Evolutionary conservation across 305 asterid species (phyloP).

Genomic region (Solanum hybrid): DNA sequence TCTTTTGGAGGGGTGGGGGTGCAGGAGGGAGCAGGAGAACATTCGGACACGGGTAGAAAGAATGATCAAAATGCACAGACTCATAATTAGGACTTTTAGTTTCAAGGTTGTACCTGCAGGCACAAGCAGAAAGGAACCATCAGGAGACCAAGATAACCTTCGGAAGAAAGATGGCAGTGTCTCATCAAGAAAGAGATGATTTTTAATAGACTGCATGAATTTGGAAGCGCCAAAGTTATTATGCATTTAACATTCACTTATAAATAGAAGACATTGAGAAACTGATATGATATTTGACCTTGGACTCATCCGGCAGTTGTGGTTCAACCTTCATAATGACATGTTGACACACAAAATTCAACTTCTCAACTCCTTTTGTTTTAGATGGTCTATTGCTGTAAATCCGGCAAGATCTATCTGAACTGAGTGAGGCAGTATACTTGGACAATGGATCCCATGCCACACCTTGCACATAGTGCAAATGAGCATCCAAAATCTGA

Average conservation of each 20-base stretch:
- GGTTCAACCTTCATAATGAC: conserved; percentile 66
- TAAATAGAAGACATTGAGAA: background rate
- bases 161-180: conserved; percentile 96
- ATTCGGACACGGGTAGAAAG: background rate
- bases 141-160: conserved; percentile 96
- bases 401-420: conserved; percentile 88
- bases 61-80: background rate
- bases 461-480: conserved; percentile 97
- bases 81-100: background rate
- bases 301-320: conserved; percentile 55
- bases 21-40: background rate
- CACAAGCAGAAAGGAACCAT: conserved; percentile 86
- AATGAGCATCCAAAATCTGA: conserved; percentile 86
- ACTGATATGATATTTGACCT: conserved; percentile 39
- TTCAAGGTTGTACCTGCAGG: conserved; percentile 67
- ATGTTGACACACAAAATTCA: conserved; percentile 77
- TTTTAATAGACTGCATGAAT: conserved; percentile 64
- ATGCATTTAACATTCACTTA: background rate
- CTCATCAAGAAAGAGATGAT: conserved; percentile 93
- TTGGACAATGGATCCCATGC: conserved; percentile 93
- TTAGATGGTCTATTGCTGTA: conserved; percentile 71
- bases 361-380: conserved; percentile 67
- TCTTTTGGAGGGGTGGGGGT: background rate
- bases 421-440: conserved; percentile 86
- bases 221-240: conserved; percentile 8